Percentiles rank a stretch among this genome's conserved stretches.
Evolutionary conservation across 2,329 filamentous ascomycete genomes (phyloP).

Genomic region (Talaromyces marneffei): DNA sequence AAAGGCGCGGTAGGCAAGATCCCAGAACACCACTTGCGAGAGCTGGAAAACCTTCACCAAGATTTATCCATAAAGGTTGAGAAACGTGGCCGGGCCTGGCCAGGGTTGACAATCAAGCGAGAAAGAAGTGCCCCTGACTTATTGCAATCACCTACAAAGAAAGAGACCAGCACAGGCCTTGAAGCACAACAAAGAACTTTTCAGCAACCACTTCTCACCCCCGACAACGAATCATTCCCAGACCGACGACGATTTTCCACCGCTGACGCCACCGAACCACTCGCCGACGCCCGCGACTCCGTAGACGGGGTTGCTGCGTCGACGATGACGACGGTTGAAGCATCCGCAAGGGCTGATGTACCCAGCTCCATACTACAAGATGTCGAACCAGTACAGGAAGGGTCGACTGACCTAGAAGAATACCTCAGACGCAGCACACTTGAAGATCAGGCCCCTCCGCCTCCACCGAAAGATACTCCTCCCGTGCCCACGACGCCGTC

Average conservation of each 20-base stretch:
- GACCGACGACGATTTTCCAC: background rate
- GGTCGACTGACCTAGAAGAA: conserved; percentile 37
- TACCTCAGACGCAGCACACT: conserved; percentile 36
- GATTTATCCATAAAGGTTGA: conserved; percentile 36
- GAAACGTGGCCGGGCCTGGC: conserved; percentile 35
- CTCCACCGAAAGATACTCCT: conserved; percentile 34
- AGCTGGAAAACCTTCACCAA: conserved; percentile 35
- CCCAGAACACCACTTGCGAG: conserved; percentile 36
- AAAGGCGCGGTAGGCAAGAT: conserved; percentile 33
- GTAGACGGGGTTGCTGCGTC: conserved; percentile 14
- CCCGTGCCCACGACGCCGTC: conserved; percentile 25
- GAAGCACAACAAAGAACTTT: background rate
- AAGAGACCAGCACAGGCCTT: conserved; percentile 1
- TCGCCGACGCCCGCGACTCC: conserved; percentile 13
- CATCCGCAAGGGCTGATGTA: conserved; percentile 17
- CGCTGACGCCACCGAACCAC: conserved; percentile 7
- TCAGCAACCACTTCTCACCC: background rate
- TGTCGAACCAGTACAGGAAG: conserved; percentile 18
- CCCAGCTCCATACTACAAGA: conserved; percentile 16
- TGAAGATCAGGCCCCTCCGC: conserved; percentile 25
- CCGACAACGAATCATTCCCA: background rate
- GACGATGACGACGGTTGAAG: conserved; percentile 29
- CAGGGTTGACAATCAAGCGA: conserved; percentile 15
- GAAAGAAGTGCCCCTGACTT: conserved; percentile 20
- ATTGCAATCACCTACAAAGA: conserved; percentile 14